Base-by-base conservation (phyloP, 345 rosid genomes). In the Trapa incisa region DNA sequence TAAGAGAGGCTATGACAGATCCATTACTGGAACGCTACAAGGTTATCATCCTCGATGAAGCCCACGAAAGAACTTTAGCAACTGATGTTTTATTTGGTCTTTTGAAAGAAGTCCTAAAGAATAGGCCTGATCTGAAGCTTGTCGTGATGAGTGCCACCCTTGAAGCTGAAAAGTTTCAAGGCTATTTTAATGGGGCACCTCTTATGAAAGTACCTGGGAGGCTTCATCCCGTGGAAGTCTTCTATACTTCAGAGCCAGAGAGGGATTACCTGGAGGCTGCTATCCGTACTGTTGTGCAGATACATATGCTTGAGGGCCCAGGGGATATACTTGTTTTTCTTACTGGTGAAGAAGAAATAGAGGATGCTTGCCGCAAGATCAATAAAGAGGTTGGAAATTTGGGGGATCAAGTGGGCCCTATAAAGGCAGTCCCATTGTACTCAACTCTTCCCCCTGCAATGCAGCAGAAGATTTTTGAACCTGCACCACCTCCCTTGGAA, bases 121-220 rank as follows among this genome's bases (percentile, higher is more conserved):
- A 88, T 65, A 84, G 97, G 64, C 68, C 90, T 43, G 98, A 90
- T 54, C 74, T 93, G 75, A 93, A 93, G 84, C 72, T 93, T 33
- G 98, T 93, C 75, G 98, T 93, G 13, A 93, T 93, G 98, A 93
- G 98, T 84, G 98, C 98, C n/a, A 93, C 98, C 0, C 85, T 93
- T 2, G 97, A 90, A 86, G 98, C 97, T 58, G 96, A 90, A 74
- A 93, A 93, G 79, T 93, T 93, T 72, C 98, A 87, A 78, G 86
- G 89, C 22, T 93, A 90, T 74, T 93, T 93, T 75, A 70, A 71
- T 61, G 79, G 88, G 65, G 98, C 97, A 0, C 98, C 98, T 37
- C 87, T 93, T 68, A 90, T 93, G 96, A 90, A 85, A 77, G 98
- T 93, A 67, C 98, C 94, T 53, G 98, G 97, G 58, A 84, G 98